Percentiles rank a stretch among this genome's conserved stretches.
phyloP scores from a whole-genome alignment of 2,329 filamentous ascomycete genomes.

The Pseudocercospora cruenta region DNA sequence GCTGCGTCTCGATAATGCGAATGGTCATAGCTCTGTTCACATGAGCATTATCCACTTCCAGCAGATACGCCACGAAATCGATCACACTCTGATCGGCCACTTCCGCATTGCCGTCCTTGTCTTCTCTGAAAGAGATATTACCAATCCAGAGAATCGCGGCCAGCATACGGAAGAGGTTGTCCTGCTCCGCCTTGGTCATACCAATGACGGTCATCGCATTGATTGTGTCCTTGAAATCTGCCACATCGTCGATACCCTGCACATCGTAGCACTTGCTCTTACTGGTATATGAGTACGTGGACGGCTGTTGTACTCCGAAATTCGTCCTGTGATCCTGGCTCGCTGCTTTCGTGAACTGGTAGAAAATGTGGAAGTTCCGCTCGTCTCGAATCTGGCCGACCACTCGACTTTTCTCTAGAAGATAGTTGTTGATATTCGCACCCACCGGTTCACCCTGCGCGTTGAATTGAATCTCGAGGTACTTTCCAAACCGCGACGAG shows the following conservation, averaged over 20 bases:
- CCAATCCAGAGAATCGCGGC: constrained; percentile 91
- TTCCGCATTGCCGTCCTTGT: constrained; percentile 83
- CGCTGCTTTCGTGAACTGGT: constrained; percentile 96
- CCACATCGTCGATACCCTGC: constrained; percentile 86
- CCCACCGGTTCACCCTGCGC: constrained; percentile 86
- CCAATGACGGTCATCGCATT: constrained; percentile 96
- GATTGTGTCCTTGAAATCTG: constrained; percentile 86
- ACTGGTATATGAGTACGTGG: constrained; percentile 92
- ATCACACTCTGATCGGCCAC: constrained; percentile 89
- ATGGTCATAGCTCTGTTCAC: constrained; percentile 87
- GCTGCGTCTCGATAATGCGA: constrained; percentile 75
- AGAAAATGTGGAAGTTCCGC: constrained; percentile 99
- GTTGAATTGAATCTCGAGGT: constrained; percentile 97
- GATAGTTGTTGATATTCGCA: constrained; percentile 97
- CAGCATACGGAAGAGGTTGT: constrained; percentile 95
- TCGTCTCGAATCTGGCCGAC: constrained; percentile 94
- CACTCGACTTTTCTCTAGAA: constrained; percentile 92
- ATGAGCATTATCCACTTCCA: constrained; percentile 81
- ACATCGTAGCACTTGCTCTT: constrained; percentile 94
- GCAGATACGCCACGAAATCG: constrained; percentile 89
- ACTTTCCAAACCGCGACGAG: constrained; percentile 97
- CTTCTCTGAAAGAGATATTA: constrained; percentile 88
- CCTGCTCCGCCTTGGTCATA: constrained; percentile 82
- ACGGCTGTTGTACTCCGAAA: constrained; percentile 89
- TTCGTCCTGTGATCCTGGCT: constrained; percentile 82